Percentiles rank a stretch among this genome's conserved stretches.
Conservation (phyloP, 2,329 filamentous ascomycete genomes). For the Epichloe festucae region DNA sequence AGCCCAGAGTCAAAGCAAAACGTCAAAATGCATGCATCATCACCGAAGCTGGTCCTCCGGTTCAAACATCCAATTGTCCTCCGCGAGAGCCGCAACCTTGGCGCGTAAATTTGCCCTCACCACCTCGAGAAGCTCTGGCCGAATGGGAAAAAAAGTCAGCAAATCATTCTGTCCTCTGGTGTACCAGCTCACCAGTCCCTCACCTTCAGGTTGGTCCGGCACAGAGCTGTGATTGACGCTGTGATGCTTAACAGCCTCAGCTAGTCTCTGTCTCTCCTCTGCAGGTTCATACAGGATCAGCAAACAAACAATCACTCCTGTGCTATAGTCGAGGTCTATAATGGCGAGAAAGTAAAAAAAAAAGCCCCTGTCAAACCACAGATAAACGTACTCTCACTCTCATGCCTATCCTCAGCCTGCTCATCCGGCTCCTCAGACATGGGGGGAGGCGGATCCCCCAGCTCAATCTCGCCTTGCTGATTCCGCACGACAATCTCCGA, state of each 20-base stretch:
- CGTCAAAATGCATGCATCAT: constrained; percentile 8
- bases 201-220: constrained; percentile 54
- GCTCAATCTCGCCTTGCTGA: constrained; percentile 47
- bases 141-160: background rate
- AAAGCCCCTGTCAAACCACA: background rate
- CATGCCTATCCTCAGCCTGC: constrained; percentile 43
- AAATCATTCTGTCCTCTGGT: background rate
- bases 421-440: constrained; percentile 41
- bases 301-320: background rate
- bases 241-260: constrained; percentile 49
- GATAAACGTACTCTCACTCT: constrained; percentile 36
- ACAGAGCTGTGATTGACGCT: constrained; percentile 40
- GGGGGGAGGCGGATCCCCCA: constrained; percentile 43
- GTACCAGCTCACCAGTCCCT: constrained; percentile 9
- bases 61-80: constrained; percentile 90
- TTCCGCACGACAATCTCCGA: constrained; percentile 50
- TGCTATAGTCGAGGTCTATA: too few species aligned
- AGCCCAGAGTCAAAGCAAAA: background rate
- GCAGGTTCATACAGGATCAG: background rate
- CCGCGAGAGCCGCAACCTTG: constrained; percentile 60
- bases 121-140: constrained; percentile 54
- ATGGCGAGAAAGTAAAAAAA: background rate
- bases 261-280: constrained; percentile 48
- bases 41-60: constrained; percentile 41
- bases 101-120: constrained; percentile 57